Base-by-base conservation (phyloP, 176 grass and related monocot genomes). In the Oryza meridionalis region DNA sequence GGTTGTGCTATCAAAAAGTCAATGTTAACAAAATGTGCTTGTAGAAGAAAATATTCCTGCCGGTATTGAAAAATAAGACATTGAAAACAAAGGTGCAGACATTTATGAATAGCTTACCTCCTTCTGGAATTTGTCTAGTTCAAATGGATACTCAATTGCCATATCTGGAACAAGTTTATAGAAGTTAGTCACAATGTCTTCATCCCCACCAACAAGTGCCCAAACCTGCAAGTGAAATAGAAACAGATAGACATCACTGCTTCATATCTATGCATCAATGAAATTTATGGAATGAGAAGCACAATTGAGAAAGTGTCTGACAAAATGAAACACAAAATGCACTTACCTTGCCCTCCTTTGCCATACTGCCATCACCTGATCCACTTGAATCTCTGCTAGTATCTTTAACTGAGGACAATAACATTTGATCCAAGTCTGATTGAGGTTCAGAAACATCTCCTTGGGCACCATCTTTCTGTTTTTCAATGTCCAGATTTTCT, bases 81-180 rank as follows among this genome's bases (percentile, higher is more conserved):
- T 15, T 78, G 9, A 37, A 17, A 50, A 67, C 75, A 53, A 89
- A 89, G 24, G 55, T 65, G 65, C 51, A 81, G 16, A 71, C 17
- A 63, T 14, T 19, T 58, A 81, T 33, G 66, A 55, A 33, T 44
- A 82, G 42, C 40, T 50, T 92, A 97, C 94, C 92, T 95, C 92
- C 85, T 98, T 98, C 77, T 98, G 96, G 85, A 98, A 98, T 79
- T 85, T 90, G 88, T 98, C 96, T 61, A 98, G 73, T 79, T 95
- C 96, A 86, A 98, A 98, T 46, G 96, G 96, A 90, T 87, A 98
- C 11, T 93, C 91, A 16, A 98, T 95, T 70, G 96, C 96, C 93
- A 98, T 95, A 77, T 98, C 91, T 55, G 96, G 95, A 81, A 98
- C 87, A 77, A 93, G 87, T 72, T 98, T 90, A 87, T 91, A 88